These are phyloP conservation scores for Fusarium pseudograminearum DNA, from an alignment of 2,329 filamentous ascomycete genomes.

Conservation along the genomic window DNA sequence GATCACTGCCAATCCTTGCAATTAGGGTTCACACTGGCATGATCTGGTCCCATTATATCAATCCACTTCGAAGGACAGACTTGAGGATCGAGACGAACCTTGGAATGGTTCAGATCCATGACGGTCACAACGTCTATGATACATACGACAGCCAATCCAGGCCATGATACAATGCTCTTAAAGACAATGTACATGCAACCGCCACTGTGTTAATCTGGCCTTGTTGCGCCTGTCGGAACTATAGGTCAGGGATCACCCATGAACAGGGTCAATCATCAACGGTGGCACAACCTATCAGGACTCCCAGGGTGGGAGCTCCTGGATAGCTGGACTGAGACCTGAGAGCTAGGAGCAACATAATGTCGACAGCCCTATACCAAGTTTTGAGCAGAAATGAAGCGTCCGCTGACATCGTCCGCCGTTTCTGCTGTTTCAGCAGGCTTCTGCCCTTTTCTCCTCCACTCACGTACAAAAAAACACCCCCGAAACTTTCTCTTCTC, in stretches of 20 bases:
- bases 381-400: neutral
- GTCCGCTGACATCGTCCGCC: neutral
- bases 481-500: conserved; percentile 15
- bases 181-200: conserved; percentile 32
- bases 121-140: conserved; percentile 12
- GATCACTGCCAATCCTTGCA: conserved; percentile 15
- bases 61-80: conserved; percentile 9
- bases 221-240: conserved; percentile 19
- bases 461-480: conserved; percentile 4
- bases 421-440: neutral
- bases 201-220: conserved; percentile 33
- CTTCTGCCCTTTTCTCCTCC: conserved; percentile 1
- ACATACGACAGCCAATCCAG: conserved; percentile 22
- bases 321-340: conserved; percentile 7
- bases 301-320: conserved; percentile 6
- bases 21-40: conserved; percentile 15
- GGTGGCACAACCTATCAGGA: conserved; percentile 41
- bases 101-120: conserved; percentile 10
- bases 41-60: conserved; percentile 6
- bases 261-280: conserved; percentile 30
- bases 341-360: conserved; percentile 3
- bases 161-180: conserved; percentile 17
- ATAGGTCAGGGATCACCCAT: conserved; percentile 40
- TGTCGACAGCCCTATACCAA: conserved; percentile 8
- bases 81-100: conserved; percentile 21